Percentiles rank a stretch among this genome's conserved stretches.
These are phyloP conservation scores for Arthrocladium fulminans DNA, from an alignment of 2,329 filamentous ascomycete species.

Conservation along the genomic window DNA sequence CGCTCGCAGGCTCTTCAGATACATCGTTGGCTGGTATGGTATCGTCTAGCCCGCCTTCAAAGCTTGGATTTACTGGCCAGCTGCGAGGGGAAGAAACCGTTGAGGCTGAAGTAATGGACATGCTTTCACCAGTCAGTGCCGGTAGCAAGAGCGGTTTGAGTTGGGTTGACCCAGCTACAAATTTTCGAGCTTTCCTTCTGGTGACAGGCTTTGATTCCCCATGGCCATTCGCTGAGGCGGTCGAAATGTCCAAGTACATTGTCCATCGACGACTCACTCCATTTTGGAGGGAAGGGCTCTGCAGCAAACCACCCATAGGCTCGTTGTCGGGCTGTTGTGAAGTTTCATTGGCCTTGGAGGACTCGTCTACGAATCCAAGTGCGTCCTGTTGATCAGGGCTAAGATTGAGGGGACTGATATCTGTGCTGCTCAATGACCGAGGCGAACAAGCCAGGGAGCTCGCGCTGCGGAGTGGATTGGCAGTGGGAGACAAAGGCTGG, in stretches of 20 bases:
- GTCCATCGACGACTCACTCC: slow-evolving; percentile 1
- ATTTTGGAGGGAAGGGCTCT: not conserved
- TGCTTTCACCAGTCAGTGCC: slow-evolving; percentile 19
- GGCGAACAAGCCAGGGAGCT: slow-evolving; percentile 4
- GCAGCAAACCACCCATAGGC: not conserved
- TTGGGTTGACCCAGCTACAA: slow-evolving; percentile 29
- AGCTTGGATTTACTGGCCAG: not conserved
- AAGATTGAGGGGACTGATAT: slow-evolving; percentile 6
- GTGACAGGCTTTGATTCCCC: slow-evolving; percentile 9
- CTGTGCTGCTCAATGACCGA: not conserved
- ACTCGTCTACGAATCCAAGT: not conserved
- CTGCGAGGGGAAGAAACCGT: slow-evolving; percentile 15
- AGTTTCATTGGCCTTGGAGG: not conserved
- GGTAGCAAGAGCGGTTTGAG: slow-evolving; percentile 30
- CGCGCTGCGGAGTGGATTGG: not conserved
- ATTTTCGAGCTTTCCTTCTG: slow-evolving; percentile 28
- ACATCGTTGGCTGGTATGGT: not conserved
- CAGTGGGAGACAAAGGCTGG: slow-evolving; percentile 23
- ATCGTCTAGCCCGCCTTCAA: not conserved
- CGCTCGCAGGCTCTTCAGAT: too few relatives aligned
- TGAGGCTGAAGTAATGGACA: slow-evolving; percentile 15
- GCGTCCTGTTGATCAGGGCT: not conserved
- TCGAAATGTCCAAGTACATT: slow-evolving; percentile 5
- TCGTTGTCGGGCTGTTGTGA: not conserved
- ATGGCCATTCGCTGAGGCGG: slow-evolving; percentile 6